A percentile compares a stretch with the other conserved stretches of the same genome.
phyloP scores from a whole-genome alignment of 805 yeast species.

The Teunomyces barrocoloradensis region DNA sequence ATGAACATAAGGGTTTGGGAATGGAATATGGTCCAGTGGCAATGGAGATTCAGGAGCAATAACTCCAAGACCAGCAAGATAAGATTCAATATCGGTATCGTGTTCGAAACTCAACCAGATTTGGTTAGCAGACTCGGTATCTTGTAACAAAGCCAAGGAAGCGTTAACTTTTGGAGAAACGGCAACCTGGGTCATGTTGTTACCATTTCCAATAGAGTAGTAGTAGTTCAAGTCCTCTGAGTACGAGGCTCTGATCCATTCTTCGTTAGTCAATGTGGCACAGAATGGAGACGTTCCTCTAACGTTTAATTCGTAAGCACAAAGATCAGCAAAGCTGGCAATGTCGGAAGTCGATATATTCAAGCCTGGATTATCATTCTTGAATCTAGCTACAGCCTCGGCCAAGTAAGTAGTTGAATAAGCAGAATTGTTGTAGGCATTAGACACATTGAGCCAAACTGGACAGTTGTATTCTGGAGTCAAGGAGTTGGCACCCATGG shows the following conservation, averaged over 20 bases:
- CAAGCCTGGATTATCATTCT: slow-evolving; percentile 51
- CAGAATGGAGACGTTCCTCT: slow-evolving; percentile 68
- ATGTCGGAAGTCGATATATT: slow-evolving; percentile 54
- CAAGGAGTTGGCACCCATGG: slow-evolving; percentile 57
- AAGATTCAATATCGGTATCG: slow-evolving; percentile 64
- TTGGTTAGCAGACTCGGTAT: slow-evolving; percentile 42
- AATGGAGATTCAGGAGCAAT: slow-evolving; percentile 41
- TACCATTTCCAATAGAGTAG: slow-evolving; percentile 64
- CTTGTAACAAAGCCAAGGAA: slow-evolving; percentile 48
- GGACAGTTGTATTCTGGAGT: slow-evolving; percentile 50
- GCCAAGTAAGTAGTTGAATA: slow-evolving; percentile 45
- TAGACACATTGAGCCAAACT: neutral
- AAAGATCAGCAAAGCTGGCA: slow-evolving; percentile 51
- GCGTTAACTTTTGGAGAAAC: slow-evolving; percentile 57
- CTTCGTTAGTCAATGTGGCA: slow-evolving; percentile 63
- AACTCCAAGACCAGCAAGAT: slow-evolving; percentile 64
- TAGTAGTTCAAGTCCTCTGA: slow-evolving; percentile 55
- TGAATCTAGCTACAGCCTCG: slow-evolving; percentile 55
- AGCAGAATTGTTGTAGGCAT: neutral
- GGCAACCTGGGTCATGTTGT: slow-evolving; percentile 52
- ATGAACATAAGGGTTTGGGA: slow-evolving; percentile 47
- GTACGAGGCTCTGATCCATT: slow-evolving; percentile 62
- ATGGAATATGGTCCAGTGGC: slow-evolving; percentile 45
- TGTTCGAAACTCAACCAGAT: slow-evolving; percentile 73
- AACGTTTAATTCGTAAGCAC: slow-evolving; percentile 75